Evolutionary conservation across 1,284 basidiomycete species (phyloP).

Genomic region (Exsudoporus floridanus): DNA sequence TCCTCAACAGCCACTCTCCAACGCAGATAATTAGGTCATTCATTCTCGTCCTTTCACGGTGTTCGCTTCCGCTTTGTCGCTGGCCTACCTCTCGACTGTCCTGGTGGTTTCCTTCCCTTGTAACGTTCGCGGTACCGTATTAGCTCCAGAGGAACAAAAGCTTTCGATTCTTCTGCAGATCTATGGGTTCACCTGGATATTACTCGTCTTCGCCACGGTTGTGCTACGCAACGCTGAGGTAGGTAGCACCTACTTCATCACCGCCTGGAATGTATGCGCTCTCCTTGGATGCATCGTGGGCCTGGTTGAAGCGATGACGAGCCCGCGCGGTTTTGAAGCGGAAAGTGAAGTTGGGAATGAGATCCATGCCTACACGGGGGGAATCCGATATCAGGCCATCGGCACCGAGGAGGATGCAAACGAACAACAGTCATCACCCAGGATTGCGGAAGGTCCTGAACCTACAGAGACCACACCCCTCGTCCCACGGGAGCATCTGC

Average conservation of each 20-base stretch:
- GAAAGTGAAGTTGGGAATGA: slow-evolving; percentile 8
- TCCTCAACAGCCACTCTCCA: not conserved
- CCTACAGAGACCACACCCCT: slow-evolving; percentile 54
- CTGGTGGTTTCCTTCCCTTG: slow-evolving; percentile 24
- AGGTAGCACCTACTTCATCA: slow-evolving; percentile 57
- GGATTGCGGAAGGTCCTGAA: slow-evolving; percentile 36
- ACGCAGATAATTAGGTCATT: slow-evolving; percentile 47
- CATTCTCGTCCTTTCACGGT: slow-evolving; percentile 59
- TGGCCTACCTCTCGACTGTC: slow-evolving; percentile 47
- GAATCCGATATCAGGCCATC: slow-evolving; percentile 31
- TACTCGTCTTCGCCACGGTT: slow-evolving; percentile 52
- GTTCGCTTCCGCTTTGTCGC: slow-evolving; percentile 46
- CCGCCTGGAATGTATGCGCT: slow-evolving; percentile 53
- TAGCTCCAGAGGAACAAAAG: slow-evolving; percentile 41
- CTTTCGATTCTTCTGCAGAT: slow-evolving; percentile 46
- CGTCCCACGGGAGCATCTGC: slow-evolving; percentile 36
- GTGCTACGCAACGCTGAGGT: slow-evolving; percentile 43
- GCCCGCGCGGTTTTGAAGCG: slow-evolving; percentile 22
- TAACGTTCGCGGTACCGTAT: slow-evolving; percentile 10
- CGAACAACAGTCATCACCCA: slow-evolving; percentile 13
- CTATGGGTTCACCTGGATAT: slow-evolving; percentile 56
- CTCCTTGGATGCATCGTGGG: slow-evolving; percentile 50
- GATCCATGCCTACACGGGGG: slow-evolving; percentile 10
- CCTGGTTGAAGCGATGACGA: slow-evolving; percentile 39
- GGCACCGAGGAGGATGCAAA: slow-evolving; percentile 14